These are phyloP conservation scores for Globisporangium radiosum DNA, from an alignment of 352 stramenopile genomes.

Conservation along the genomic window DNA sequence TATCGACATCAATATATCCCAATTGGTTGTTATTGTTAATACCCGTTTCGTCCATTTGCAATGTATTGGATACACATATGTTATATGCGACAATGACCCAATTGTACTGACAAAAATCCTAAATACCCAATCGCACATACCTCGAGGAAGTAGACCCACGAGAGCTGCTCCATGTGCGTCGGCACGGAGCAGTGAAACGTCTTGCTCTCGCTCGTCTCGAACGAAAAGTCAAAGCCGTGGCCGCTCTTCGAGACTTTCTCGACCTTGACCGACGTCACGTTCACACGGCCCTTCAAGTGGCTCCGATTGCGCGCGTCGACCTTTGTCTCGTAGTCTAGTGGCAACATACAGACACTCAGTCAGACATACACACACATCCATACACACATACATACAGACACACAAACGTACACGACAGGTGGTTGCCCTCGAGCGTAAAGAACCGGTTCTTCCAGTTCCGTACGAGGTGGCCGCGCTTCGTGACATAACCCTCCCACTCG, in stretches of 20 bases:
- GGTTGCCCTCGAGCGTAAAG: conserved; percentile 83
- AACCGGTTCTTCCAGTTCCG: conserved; percentile 87
- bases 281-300: conserved; percentile 81
- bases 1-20: too few species aligned
- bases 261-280: conserved; percentile 65
- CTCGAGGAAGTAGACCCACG: conserved; percentile 85
- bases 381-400: too few species aligned
- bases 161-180: conserved; percentile 73
- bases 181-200: conserved; percentile 77
- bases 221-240: conserved; percentile 81
- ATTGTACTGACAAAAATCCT: background rate
- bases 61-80: too few species aligned
- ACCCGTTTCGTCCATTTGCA: background rate
- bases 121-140: conserved; percentile 15
- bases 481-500: conserved; percentile 89
- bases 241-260: conserved; percentile 75
- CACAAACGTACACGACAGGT: conserved; percentile 60
- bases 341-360: background rate
- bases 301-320: conserved; percentile 82
- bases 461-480: conserved; percentile 82
- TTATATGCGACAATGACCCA: too few species aligned
- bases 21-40: background rate
- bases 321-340: conserved; percentile 81
- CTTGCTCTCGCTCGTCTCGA: conserved; percentile 81
- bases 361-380: background rate